These are phyloP conservation scores for Oryza australiensis DNA, from an alignment of 176 grass and related monocot species.

Conservation along the genomic window DNA sequence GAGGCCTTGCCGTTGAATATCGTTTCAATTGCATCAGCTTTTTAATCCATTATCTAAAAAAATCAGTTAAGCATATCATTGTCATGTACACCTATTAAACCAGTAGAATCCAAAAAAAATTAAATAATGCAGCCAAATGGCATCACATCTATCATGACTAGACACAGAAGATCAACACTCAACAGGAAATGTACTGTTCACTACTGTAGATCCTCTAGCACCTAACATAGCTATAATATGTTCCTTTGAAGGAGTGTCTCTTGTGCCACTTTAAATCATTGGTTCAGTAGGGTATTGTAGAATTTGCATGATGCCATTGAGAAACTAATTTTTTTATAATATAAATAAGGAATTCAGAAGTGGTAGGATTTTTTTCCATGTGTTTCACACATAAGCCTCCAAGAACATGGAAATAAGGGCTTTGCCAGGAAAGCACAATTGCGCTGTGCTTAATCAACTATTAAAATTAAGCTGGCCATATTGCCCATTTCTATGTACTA, in stretches of 20 bases:
- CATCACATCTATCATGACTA: not conserved
- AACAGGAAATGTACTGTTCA: constrained; percentile 1
- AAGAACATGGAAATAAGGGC: not conserved
- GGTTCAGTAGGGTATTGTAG: constrained; percentile 30
- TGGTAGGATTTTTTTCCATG: not conserved
- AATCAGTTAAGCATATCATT: not conserved
- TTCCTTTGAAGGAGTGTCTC: constrained; percentile 4
- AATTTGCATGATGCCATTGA: constrained; percentile 11
- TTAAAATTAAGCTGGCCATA: not conserved
- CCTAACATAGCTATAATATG: not conserved
- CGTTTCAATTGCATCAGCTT: no score
- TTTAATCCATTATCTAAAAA: no score
- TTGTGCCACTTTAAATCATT: constrained; percentile 27
- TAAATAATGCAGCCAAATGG: not conserved
- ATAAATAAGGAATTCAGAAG: not conserved
- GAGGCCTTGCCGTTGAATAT: not conserved
- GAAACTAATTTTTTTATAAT: not conserved
- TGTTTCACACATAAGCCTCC: constrained; percentile 4
- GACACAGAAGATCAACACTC: constrained; percentile 1
- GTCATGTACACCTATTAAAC: not conserved
- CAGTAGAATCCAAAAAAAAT: not conserved
- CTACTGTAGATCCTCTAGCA: constrained; percentile 29
- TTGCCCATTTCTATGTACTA: constrained; percentile 8
- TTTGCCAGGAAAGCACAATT: not conserved
- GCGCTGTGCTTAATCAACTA: not conserved